Evolutionary conservation across 257 asterid genomes (phyloP), one percentile per base, ranked within the genome.

Genomic region (Salvia miltiorrhiza): DNA sequence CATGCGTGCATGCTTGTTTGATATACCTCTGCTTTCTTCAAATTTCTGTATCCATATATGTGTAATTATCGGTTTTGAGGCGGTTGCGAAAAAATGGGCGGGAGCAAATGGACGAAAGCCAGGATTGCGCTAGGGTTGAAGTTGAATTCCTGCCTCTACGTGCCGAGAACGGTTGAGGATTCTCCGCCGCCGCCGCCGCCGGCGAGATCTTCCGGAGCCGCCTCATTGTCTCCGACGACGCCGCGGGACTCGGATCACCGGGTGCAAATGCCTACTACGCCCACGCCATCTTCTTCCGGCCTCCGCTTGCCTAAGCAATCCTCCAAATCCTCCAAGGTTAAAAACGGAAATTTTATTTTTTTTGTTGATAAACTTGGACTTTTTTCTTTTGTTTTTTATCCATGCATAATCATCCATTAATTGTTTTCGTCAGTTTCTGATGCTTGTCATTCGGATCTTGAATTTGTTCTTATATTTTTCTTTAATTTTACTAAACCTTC

Each of bases 231-330:
- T 13, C 77, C 79, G 48, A 48, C 76, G 11, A 23, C 78, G 43
- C 78, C 81, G 3, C 57, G 75, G 63, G 59, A 71, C 23, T 81
- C 91, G 49, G 86, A 62, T 44, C 74, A 74, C 65, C 71, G 30
- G 43, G 70, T 77, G 61, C 56, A 58, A 72, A 84, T 81, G 91
- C 88, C 92, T 13, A 79, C 83, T 24, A 88, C 90, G 8, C 93
- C 95, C 28, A 80, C 86, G 73, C 89, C 96, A 47, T 86, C 98
- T 17, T 90, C 97, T 62, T 86, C 91, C 65, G 90, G 88, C 71
- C 90, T 86, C 75, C 88, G 70, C 5, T 70, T 77, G 77, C 86
- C 92, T 1, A 86, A 73, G 41, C 78, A 74, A 48, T 78, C 84
- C 60, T 78, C 85, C 67, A 78, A 76, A 81, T 83, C 92, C 50